Evolutionary conservation across 176 grass and related monocot genomes (phyloP).

Genomic region (Chrysopogon serrulatus): DNA sequence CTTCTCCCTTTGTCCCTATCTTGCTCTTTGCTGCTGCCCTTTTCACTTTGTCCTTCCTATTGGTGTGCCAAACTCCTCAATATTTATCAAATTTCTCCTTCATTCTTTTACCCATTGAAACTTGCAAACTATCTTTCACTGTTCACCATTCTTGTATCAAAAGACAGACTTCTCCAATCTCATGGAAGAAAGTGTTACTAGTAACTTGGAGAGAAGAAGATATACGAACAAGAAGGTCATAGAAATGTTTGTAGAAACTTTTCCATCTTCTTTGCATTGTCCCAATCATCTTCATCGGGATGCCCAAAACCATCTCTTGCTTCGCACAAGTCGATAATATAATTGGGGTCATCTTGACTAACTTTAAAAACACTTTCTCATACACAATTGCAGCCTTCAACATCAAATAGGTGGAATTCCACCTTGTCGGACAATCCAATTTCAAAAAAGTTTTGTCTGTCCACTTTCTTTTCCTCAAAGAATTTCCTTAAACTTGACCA

Average conservation of each 20-base stretch:
- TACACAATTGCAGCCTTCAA: background rate
- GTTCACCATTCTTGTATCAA: background rate
- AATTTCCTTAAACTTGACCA: no score
- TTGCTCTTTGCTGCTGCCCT: background rate
- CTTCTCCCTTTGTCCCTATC: background rate
- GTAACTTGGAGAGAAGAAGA: background rate
- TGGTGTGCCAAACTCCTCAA: background rate
- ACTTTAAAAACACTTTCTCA: background rate
- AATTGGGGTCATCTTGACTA: background rate
- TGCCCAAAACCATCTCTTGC: background rate
- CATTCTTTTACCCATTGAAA: background rate
- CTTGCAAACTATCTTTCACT: background rate
- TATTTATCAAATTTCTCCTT: background rate
- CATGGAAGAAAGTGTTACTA: background rate
- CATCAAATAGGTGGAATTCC: background rate
- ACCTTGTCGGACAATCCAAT: no score
- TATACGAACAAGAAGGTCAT: background rate
- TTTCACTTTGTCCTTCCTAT: background rate
- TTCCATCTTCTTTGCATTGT: background rate
- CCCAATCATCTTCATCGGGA: background rate
- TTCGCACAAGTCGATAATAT: background rate
- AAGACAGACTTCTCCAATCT: background rate
- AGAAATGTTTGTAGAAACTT: background rate
- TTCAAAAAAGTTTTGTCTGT: no score
- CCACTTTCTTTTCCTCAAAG: no score